These are phyloP conservation scores for Yamadazyma conglobata DNA, from an alignment of 1,139 yeast genomes.

Conservation along the genomic window DNA sequence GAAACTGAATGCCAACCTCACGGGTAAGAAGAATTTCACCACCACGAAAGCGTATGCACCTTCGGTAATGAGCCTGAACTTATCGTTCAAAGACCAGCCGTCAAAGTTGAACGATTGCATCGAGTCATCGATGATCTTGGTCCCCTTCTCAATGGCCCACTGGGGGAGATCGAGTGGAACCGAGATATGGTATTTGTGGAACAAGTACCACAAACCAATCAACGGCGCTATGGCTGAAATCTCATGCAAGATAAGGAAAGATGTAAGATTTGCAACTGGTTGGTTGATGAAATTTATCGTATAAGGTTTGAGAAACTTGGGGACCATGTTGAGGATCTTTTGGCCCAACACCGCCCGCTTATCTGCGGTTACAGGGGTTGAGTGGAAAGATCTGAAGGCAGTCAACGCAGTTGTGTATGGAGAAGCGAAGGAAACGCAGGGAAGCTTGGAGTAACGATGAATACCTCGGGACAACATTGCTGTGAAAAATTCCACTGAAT, in stretches of 20 bases:
- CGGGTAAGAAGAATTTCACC: slow-evolving; percentile 63
- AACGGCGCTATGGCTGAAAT: slow-evolving; percentile 80
- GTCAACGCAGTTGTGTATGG: too few species aligned
- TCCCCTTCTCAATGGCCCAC: slow-evolving; percentile 63
- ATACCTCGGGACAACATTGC: too few species aligned
- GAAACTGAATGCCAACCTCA: slow-evolving; percentile 56
- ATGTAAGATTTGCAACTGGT: slow-evolving; percentile 66
- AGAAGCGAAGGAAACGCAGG: too few species aligned
- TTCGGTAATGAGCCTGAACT: slow-evolving; percentile 59
- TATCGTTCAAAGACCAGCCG: slow-evolving; percentile 43
- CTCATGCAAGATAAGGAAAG: slow-evolving; percentile 82
- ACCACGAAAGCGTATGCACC: slow-evolving; percentile 89
- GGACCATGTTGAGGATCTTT: slow-evolving; percentile 37
- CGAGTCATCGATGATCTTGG: slow-evolving; percentile 52
- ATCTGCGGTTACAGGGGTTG: slow-evolving; percentile 3
- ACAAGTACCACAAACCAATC: slow-evolving; percentile 68
- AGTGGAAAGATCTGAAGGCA: too few species aligned
- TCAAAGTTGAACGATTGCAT: slow-evolving; percentile 32
- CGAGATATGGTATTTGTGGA: slow-evolving; percentile 50
- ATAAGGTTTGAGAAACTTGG: slow-evolving; percentile 49
- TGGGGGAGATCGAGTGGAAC: slow-evolving; percentile 58
- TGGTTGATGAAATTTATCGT: slow-evolving; percentile 51
- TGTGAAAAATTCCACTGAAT: too few species aligned
- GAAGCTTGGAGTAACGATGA: too few species aligned
- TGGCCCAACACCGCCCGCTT: slow-evolving; percentile 14